Percentiles rank a stretch among this genome's conserved stretches.
phyloP scores from a whole-genome alignment of 306 rosid genomes.

The Quercus parvula region DNA sequence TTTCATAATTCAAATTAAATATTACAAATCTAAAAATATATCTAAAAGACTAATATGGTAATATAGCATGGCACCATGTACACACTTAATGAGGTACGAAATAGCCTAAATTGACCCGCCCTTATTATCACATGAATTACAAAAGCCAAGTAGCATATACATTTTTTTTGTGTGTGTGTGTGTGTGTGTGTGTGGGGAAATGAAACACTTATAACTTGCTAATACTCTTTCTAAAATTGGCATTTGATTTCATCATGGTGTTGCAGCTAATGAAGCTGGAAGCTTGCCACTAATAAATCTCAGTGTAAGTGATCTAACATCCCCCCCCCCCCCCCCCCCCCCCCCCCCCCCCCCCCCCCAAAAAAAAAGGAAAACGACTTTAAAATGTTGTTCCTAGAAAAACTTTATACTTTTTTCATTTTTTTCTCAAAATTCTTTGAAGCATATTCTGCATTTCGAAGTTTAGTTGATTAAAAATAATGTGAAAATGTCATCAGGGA shows the following conservation, averaged over 20 bases:
- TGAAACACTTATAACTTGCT: neutral
- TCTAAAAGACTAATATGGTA: no score
- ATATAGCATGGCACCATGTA: no score
- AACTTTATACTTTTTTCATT: neutral
- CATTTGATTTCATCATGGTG: neutral
- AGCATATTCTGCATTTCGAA: neutral
- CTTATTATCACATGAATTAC: no score
- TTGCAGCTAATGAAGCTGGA: conserved; percentile 16
- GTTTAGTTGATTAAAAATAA: neutral
- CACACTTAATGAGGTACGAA: no score
- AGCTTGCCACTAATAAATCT: conserved; percentile 1
- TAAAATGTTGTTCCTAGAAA: neutral
- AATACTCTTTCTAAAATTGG: neutral
- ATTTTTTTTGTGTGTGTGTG: no score
- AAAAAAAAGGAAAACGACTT: no score
- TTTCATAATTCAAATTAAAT: no score
- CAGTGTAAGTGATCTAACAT: neutral
- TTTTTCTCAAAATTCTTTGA: neutral
- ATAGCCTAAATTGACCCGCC: no score
- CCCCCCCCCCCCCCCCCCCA: neutral
- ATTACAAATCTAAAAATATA: no score
- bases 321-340: neutral
- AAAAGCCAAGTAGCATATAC: neutral
- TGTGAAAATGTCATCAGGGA: neutral
- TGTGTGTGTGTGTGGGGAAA: neutral